These are phyloP conservation scores for Misopates orontium DNA, from an alignment of 257 asterid species.

Conservation along the genomic window DNA sequence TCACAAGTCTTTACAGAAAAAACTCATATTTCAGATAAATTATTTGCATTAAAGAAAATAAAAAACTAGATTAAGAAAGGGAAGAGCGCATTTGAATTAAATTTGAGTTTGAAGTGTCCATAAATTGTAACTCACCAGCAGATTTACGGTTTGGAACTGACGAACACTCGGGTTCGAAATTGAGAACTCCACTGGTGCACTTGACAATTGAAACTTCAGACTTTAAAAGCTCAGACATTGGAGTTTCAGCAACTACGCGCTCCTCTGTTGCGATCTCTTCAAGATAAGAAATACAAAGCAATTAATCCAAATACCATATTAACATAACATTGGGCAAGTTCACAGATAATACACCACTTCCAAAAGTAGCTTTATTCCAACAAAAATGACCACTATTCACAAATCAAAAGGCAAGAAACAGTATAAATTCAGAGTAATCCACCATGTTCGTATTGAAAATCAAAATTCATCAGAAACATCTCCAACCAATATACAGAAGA, in stretches of 20 bases:
- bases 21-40: too few relatives aligned
- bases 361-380: too few relatives aligned
- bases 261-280: constrained; percentile 35
- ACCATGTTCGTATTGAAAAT: neutral
- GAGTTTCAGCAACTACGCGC: constrained; percentile 66
- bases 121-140: constrained; percentile 41
- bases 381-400: too few relatives aligned
- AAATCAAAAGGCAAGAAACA: neutral
- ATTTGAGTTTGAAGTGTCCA: constrained; percentile 5
- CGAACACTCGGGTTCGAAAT: constrained; percentile 23
- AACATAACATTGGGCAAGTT: neutral
- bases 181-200: constrained; percentile 31
- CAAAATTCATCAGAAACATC: neutral
- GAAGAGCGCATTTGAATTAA: neutral
- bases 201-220: constrained; percentile 33
- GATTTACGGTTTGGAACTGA: constrained; percentile 29
- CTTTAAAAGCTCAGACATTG: constrained; percentile 48
- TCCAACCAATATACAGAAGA: too few relatives aligned
- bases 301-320: constrained; percentile 15
- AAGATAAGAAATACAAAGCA: constrained; percentile 30
- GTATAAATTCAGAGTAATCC: neutral
- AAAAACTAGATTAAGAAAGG: neutral
- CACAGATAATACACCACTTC: neutral
- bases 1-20: too few relatives aligned
- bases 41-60: neutral